phyloP scores from a whole-genome alignment of 2,329 filamentous ascomycete species.

The Hypoxylon sp. region DNA sequence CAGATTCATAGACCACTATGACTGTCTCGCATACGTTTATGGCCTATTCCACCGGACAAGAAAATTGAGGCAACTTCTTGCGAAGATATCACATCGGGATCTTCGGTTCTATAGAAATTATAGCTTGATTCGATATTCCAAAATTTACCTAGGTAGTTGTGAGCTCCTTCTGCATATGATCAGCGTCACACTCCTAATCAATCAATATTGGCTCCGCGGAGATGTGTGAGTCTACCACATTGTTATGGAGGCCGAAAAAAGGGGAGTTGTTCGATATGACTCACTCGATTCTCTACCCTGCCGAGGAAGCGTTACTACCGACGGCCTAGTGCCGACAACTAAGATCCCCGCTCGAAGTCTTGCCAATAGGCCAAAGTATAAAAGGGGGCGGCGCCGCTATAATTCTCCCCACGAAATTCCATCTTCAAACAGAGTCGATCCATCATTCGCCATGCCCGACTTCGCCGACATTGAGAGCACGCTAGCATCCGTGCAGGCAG shows the following conservation, averaged over 20 bases:
- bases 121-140: too few relatives aligned
- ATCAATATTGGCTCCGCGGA: too few relatives aligned
- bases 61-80: too few relatives aligned
- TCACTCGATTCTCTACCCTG: constrained; percentile 11
- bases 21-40: neutral
- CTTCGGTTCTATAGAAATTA: too few relatives aligned
- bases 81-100: too few relatives aligned
- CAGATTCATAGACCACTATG: too few relatives aligned
- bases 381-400: neutral
- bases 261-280: constrained; percentile 22
- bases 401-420: neutral
- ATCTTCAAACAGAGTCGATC: constrained; percentile 6
- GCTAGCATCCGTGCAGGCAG: constrained; percentile 52
- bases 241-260: constrained; percentile 6
- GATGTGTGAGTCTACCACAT: too few relatives aligned
- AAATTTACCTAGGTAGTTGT: too few relatives aligned
- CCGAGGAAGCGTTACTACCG: constrained; percentile 13
- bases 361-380: constrained; percentile 10
- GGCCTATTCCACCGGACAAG: too few relatives aligned
- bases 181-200: too few relatives aligned
- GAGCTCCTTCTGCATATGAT: too few relatives aligned
- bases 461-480: constrained; percentile 50
- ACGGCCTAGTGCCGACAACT: constrained; percentile 5
- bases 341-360: constrained; percentile 7
- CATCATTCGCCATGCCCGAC: constrained; percentile 29